Base-by-base conservation (phyloP, 2,329 filamentous ascomycete genomes). In the Trichophyton equinum region DNA sequence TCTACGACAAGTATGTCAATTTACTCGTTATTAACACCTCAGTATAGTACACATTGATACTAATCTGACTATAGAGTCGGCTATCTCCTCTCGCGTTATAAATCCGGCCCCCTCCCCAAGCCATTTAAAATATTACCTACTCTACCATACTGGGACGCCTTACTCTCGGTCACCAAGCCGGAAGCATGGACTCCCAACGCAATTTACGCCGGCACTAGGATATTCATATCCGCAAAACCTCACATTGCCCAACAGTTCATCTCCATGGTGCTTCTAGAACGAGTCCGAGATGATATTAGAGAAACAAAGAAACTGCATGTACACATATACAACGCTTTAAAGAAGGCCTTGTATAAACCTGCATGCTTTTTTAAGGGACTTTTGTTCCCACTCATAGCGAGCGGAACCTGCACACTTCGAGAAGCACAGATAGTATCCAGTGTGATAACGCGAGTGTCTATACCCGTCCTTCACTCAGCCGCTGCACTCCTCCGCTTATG, bases 301-400 rank as follows among this genome's bases (percentile, higher is more conserved):
- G 91, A 99, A 74, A 91, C 86, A 64, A 94, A 94, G 75, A 96
- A 96, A 73, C 81, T 99, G 62, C 96, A 96, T 69, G 87, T 96
- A 0, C 94, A 99, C 73, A 80, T 97, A 6, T 99, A 96, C 81
- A 92, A 95, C 68, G 84, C 90, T 0, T 79, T 99, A 61, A 96
- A 96, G 76, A 96, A 96, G 72, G 85, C 84, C 6, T 81, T 96
- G 13, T 96, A 96, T 79, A 95, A 96, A 73, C 94, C 94, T 5
- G 87, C 89, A 0, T 91, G 91, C 18, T 99, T 95, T 76, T 99
- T 99, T 82, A 96, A 96, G 74, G 94, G 91, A 3, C 85, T 99
- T 67, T 79, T 99, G 15, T 97, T 97, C 71, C 94, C 94, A 0
- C 82, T 99, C 18, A 85, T 96, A 8, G 83, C 83, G 7, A 88